phyloP scores from a whole-genome alignment of 2,329 filamentous ascomycete genomes.

The Colletotrichum navitas region DNA sequence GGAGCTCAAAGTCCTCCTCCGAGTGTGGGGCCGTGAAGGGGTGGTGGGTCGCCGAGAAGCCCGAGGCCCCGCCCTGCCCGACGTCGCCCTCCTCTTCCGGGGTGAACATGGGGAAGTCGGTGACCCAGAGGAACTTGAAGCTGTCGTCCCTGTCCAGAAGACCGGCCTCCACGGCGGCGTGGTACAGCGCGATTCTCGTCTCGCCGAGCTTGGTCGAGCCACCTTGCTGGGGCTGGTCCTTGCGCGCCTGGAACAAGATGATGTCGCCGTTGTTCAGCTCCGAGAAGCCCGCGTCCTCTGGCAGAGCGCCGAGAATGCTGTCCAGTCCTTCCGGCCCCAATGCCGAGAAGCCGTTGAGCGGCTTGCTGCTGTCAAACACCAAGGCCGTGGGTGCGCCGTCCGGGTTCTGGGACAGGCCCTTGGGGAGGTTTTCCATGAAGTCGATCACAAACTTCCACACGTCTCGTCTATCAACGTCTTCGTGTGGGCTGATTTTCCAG shows the following conservation, averaged over 20 bases:
- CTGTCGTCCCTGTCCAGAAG: constrained; percentile 62
- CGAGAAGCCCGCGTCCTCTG: constrained; percentile 46
- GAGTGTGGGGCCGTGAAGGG: constrained; percentile 92
- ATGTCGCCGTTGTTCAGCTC: constrained; percentile 78
- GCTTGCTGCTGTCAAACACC: constrained; percentile 78
- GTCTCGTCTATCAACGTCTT: constrained; percentile 61
- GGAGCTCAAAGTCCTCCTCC: constrained; percentile 77
- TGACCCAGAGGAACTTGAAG: constrained; percentile 86
- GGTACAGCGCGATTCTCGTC: constrained; percentile 78
- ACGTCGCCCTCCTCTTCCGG: constrained; percentile 74
- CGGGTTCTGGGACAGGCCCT: constrained; percentile 73
- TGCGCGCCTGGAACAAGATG: constrained; percentile 83
- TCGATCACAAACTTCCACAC: constrained; percentile 72
- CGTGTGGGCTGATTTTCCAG: constrained; percentile 73
- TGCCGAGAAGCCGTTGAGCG: constrained; percentile 80
- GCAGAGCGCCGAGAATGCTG: constrained; percentile 49
- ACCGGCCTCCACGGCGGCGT: constrained; percentile 72
- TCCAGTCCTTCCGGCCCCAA: constrained; percentile 65
- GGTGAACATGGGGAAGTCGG: constrained; percentile 92
- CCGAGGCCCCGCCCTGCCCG: constrained; percentile 84
- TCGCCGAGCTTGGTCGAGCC: constrained; percentile 81
- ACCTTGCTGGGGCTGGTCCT: constrained; percentile 73
- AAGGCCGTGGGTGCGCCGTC: constrained; percentile 86
- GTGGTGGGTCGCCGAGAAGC: constrained; percentile 90
- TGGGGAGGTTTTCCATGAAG: constrained; percentile 77